These are phyloP conservation scores for Akanthomyces uredinophilus DNA, from an alignment of 2,329 filamentous ascomycete species.

Conservation along the genomic window DNA sequence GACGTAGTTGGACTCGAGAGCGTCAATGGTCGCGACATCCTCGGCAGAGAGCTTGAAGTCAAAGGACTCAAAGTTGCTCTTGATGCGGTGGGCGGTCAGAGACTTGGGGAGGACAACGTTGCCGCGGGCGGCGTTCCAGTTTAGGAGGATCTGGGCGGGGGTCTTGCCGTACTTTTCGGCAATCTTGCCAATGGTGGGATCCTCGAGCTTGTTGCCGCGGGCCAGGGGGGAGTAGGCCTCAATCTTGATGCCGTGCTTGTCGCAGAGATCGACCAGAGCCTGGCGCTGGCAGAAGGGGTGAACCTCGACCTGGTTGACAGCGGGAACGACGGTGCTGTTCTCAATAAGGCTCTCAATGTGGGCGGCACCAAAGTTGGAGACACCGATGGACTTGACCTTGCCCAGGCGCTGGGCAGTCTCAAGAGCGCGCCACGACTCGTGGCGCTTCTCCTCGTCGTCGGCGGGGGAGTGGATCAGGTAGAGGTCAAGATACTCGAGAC, in stretches of 20 bases:
- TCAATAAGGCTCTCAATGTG: constrained; percentile 51
- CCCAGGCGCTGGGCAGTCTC: constrained; percentile 62
- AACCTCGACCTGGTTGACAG: constrained; percentile 74
- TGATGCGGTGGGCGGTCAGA: constrained; percentile 56
- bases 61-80: constrained; percentile 60
- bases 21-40: constrained; percentile 60
- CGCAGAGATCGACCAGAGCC: constrained; percentile 51
- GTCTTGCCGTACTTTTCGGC: constrained; percentile 66
- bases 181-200: constrained; percentile 58
- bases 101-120: constrained; percentile 74
- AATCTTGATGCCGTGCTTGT: constrained; percentile 50
- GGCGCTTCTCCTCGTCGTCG: constrained; percentile 60
- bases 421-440: constrained; percentile 69
- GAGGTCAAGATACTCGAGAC: constrained; percentile 67
- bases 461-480: constrained; percentile 63
- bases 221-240: constrained; percentile 65
- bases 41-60: constrained; percentile 54
- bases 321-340: constrained; percentile 56
- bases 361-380: constrained; percentile 72
- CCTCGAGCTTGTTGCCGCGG: constrained; percentile 60
- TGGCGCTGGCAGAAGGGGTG: constrained; percentile 68
- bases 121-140: constrained; percentile 73
- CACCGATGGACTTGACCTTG: constrained; percentile 64
- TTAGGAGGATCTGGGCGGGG: constrained; percentile 68
- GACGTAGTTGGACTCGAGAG: constrained; percentile 66